phyloP scores from a whole-genome alignment of 768 basidiomycete species.

The Boletus reticuloceps region DNA sequence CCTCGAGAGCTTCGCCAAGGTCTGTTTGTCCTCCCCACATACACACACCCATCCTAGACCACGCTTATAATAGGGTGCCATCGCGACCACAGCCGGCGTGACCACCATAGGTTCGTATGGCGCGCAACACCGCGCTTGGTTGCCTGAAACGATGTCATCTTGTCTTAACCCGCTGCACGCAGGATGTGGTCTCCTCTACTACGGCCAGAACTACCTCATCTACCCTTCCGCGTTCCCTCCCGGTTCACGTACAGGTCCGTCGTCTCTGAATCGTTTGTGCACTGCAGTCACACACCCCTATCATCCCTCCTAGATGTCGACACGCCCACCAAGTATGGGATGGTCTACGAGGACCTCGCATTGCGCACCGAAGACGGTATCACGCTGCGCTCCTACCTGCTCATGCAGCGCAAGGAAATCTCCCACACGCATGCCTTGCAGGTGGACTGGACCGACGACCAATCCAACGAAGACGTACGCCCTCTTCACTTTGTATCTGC shows the following conservation, averaged over 20 bases:
- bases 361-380: constrained; percentile 73
- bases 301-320: constrained; percentile 54
- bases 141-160: neutral
- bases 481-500: neutral
- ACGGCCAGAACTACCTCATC: constrained; percentile 86
- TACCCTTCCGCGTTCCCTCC: constrained; percentile 83
- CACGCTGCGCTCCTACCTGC: constrained; percentile 72
- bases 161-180: neutral
- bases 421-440: constrained; percentile 31
- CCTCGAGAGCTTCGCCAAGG: constrained; percentile 46
- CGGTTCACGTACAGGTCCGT: constrained; percentile 73
- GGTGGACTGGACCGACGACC: constrained; percentile 36
- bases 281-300: neutral
- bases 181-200: constrained; percentile 78
- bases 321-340: constrained; percentile 61
- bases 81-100: constrained; percentile 56
- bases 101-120: constrained; percentile 49
- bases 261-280: neutral
- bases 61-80: constrained; percentile 39
- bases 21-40: neutral
- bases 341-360: constrained; percentile 74
- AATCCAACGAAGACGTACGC: constrained; percentile 60
- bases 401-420: constrained; percentile 59
- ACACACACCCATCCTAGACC: neutral
- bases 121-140: neutral